Evolutionary conservation across 1,139 yeast species (phyloP).

Genomic region (Taiozyma sp.): DNA sequence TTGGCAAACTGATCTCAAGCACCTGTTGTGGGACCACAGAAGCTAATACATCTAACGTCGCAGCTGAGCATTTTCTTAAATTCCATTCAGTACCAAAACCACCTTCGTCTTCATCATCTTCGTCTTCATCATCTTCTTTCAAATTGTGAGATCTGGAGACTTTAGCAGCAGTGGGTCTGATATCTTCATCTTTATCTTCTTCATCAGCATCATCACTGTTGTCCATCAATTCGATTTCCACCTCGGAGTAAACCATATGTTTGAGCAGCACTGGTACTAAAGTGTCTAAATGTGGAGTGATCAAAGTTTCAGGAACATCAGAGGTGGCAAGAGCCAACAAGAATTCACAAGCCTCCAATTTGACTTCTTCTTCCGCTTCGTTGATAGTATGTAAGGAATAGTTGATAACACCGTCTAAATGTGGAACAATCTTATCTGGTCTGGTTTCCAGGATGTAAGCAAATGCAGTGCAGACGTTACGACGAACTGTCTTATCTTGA

Average conservation of each 20-base stretch:
- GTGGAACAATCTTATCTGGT: conserved; percentile 78
- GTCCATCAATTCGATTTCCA: conserved; percentile 69
- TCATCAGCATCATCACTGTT: conserved; percentile 76
- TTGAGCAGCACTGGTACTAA: conserved; percentile 73
- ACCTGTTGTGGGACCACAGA: conserved; percentile 65
- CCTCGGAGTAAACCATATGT: conserved; percentile 87
- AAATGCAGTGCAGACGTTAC: conserved; percentile 77
- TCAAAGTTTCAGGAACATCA: conserved; percentile 43
- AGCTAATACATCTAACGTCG: conserved; percentile 82
- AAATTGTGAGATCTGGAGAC: conserved; percentile 59
- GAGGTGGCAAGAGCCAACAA: conserved; percentile 71
- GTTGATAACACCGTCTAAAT: conserved; percentile 77
- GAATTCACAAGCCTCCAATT: conserved; percentile 92
- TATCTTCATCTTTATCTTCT: conserved; percentile 85
- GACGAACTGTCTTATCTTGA: conserved; percentile 54
- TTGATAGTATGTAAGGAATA: conserved; percentile 81
- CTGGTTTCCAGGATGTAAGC: conserved; percentile 67
- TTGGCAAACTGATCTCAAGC: conserved; percentile 64
- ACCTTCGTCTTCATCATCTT: conserved; percentile 66
- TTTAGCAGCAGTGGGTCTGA: conserved; percentile 72
- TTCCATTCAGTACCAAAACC: conserved; percentile 77
- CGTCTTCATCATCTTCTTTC: conserved; percentile 44
- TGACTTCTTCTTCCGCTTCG: conserved; percentile 61
- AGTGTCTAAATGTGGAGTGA: conserved; percentile 51
- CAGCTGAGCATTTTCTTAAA: conserved; percentile 89